These are phyloP conservation scores for Thermomyces lanuginosus DNA, from an alignment of 2,329 filamentous ascomycete species.

Conservation along the genomic window DNA sequence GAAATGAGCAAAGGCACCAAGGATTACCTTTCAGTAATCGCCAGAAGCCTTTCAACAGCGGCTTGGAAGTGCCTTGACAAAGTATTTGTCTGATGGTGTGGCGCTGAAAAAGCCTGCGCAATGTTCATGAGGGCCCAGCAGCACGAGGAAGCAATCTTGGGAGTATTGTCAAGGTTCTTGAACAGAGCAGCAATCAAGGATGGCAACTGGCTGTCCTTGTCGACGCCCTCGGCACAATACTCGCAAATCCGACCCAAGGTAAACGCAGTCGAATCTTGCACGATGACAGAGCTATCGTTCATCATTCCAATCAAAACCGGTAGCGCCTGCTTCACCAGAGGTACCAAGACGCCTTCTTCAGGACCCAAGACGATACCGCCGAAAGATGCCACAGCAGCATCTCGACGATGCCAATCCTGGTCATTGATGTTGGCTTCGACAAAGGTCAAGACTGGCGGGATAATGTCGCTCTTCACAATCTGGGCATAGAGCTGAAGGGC, in stretches of 20 bases:
- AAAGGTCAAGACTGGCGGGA: conserved; percentile 72
- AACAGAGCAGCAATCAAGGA: conserved; percentile 79
- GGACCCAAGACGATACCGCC: conserved; percentile 98
- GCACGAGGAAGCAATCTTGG: conserved; percentile 95
- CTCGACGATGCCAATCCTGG: conserved; percentile 87
- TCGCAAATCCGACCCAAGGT: conserved; percentile 93
- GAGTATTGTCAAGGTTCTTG: conserved; percentile 70
- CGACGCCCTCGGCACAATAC: conserved; percentile 78
- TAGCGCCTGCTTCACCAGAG: conserved; percentile 88
- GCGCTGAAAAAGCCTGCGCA: conserved; percentile 84
- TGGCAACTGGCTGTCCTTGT: conserved; percentile 66
- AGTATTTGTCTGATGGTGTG: conserved; percentile 64
- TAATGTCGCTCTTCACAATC: conserved; percentile 69
- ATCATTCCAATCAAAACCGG: conserved; percentile 84
- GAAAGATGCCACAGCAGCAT: conserved; percentile 92
- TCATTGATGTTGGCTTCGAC: conserved; percentile 79
- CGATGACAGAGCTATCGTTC: conserved; percentile 74
- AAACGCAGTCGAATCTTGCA: conserved; percentile 91
- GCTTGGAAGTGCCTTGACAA: conserved; percentile 86
- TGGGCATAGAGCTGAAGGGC: conserved; percentile 90
- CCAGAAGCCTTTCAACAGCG: conserved; percentile 69
- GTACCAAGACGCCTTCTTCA: conserved; percentile 78
- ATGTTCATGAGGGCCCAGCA: conserved; percentile 99
- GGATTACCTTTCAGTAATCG: conserved; percentile 57
- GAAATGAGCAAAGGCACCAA: conserved; percentile 1